Conservation (phyloP, 2,329 filamentous ascomycete genomes). For the Exophiala sp. region DNA sequence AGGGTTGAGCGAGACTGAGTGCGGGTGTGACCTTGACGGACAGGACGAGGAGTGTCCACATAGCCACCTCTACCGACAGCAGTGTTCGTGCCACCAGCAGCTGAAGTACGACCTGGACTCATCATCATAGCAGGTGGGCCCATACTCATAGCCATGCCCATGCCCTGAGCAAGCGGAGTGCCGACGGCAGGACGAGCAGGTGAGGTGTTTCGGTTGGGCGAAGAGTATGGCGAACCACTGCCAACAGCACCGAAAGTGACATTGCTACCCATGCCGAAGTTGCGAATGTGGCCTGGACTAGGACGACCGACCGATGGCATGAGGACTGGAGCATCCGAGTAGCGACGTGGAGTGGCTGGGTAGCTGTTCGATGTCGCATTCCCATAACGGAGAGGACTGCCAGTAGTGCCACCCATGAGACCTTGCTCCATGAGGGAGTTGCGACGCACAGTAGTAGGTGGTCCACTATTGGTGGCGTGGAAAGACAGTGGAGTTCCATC, state of each 20-base stretch:
- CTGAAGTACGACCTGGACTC: too few relatives aligned
- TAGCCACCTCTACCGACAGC: background rate
- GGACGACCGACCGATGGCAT: conserved; percentile 5
- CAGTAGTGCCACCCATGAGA: background rate
- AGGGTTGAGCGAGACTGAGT: conserved; percentile 2
- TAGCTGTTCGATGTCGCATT: background rate
- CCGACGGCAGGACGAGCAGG: background rate
- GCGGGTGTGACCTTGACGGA: background rate
- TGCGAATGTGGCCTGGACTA: background rate
- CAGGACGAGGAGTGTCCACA: background rate
- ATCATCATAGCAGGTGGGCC: too few relatives aligned
- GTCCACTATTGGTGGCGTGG: background rate
- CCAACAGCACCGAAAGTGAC: background rate
- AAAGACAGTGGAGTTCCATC: conserved; percentile 1
- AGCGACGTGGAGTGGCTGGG: background rate
- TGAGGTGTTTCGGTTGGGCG: background rate
- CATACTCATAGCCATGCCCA: background rate
- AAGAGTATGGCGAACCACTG: background rate
- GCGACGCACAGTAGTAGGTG: background rate
- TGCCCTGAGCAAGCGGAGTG: background rate
- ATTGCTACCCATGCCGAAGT: conserved; percentile 1
- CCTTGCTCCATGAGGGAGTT: background rate
- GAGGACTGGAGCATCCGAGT: background rate
- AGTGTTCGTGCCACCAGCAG: background rate
- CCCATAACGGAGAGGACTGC: background rate